Conservation (phyloP, 2,329 filamentous ascomycete species). For the Fusarium lyarnte region DNA sequence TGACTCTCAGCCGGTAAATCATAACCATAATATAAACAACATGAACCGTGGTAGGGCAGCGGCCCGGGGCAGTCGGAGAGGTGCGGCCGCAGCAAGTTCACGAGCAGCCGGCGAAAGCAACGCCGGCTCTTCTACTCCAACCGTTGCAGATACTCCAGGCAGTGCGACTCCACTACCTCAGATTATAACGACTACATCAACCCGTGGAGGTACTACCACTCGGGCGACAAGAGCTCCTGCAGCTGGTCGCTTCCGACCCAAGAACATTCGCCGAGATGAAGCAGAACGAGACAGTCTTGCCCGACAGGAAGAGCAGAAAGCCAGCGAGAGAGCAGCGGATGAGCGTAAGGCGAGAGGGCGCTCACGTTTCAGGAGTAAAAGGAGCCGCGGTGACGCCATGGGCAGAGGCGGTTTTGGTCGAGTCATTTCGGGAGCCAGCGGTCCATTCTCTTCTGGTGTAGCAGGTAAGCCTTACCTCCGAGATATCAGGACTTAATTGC, state of each 20-base stretch:
- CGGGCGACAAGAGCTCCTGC: slow-evolving; percentile 50
- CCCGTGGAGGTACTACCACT: slow-evolving; percentile 48
- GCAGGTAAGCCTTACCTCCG: slow-evolving; percentile 36
- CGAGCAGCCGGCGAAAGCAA: slow-evolving; percentile 34
- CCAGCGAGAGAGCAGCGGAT: slow-evolving; percentile 52
- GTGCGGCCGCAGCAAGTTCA: slow-evolving; percentile 41
- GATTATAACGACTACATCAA: slow-evolving; percentile 39
- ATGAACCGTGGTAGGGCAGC: slow-evolving; percentile 50
- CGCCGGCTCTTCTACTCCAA: slow-evolving; percentile 20
- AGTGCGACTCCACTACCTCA: slow-evolving; percentile 25
- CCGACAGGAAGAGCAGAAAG: slow-evolving; percentile 55
- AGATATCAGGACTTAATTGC: neutral
- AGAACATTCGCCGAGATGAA: slow-evolving; percentile 60
- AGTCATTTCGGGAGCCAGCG: slow-evolving; percentile 50
- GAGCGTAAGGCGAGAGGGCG: slow-evolving; percentile 52
- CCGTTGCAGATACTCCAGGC: slow-evolving; percentile 31
- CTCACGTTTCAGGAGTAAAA: slow-evolving; percentile 53
- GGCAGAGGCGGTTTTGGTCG: slow-evolving; percentile 53
- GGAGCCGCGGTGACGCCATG: slow-evolving; percentile 57
- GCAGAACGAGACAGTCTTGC: slow-evolving; percentile 59
- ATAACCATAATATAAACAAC: neutral
- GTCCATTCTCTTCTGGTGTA: slow-evolving; percentile 51
- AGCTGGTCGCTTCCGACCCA: slow-evolving; percentile 57
- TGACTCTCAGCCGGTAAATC: neutral
- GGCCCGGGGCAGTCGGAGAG: slow-evolving; percentile 47